These are phyloP conservation scores for Chrysochromulina tobinii DNA, from an alignment of 78 protist species.

Conservation along the genomic window DNA sequence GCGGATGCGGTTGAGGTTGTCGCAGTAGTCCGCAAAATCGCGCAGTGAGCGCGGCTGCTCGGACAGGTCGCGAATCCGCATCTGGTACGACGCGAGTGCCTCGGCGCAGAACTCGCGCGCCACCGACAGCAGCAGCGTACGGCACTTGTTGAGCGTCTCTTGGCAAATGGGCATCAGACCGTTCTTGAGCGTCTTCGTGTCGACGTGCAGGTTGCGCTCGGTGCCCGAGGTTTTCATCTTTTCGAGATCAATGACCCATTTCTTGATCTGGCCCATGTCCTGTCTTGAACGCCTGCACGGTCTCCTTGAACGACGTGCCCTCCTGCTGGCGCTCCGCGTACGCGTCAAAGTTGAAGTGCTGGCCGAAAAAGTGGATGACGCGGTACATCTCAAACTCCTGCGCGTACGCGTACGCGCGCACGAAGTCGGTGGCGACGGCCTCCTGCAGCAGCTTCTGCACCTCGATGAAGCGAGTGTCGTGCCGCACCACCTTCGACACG, in stretches of 20 bases:
- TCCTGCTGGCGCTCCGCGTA: slow-evolving; percentile 12
- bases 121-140: not conserved
- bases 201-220: slow-evolving; percentile 17
- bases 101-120: not conserved
- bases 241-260: slow-evolving; percentile 5
- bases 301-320: not conserved
- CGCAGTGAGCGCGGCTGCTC: slow-evolving; percentile 17
- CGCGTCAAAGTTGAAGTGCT: slow-evolving; percentile 18
- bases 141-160: not conserved
- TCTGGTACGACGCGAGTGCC: not conserved
- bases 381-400: slow-evolving; percentile 24
- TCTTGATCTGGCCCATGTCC: slow-evolving; percentile 8
- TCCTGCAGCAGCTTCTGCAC: not conserved
- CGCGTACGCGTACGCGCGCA: not conserved
- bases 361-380: slow-evolving; percentile 29
- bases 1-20: not conserved
- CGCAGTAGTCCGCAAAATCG: slow-evolving; percentile 14
- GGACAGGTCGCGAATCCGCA: not conserved
- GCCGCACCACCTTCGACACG: not conserved
- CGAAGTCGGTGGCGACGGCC: not conserved
- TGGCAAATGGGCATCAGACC: not conserved
- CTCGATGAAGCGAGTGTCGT: not conserved
- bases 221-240: slow-evolving; percentile 7
- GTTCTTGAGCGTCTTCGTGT: slow-evolving; percentile 15
- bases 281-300: not conserved